phyloP scores from a whole-genome alignment of 345 rosid genomes.

The Erodium maritimum region DNA sequence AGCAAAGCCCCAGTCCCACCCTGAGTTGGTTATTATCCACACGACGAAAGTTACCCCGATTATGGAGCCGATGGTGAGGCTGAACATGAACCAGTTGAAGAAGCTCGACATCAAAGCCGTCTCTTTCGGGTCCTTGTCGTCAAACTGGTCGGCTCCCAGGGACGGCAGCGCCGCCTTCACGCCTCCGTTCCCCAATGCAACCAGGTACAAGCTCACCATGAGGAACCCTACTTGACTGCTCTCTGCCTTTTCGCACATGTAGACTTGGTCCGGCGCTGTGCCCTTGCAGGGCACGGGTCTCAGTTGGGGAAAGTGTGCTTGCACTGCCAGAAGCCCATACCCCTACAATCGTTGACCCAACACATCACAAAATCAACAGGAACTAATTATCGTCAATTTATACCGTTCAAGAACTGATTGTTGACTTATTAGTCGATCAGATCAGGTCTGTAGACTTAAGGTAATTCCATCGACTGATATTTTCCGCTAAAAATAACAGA shows the following conservation, averaged over 20 bases:
- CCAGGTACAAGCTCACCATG: constrained; percentile 1
- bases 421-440: no score
- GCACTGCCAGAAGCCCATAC: background rate
- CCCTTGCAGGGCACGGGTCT: constrained; percentile 1
- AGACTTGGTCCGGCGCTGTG: constrained; percentile 3
- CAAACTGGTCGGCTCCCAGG: constrained; percentile 14
- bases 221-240: background rate
- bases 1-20: constrained; percentile 10
- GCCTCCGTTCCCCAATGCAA: constrained; percentile 4
- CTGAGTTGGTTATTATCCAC: constrained; percentile 13
- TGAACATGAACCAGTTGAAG: constrained; percentile 10
- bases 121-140: constrained; percentile 3
- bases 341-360: no score
- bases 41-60: constrained; percentile 8
- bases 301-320: background rate
- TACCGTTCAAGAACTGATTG: no score
- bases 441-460: no score
- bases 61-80: constrained; percentile 9
- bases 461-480: no score
- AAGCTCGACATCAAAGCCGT: constrained; percentile 3
- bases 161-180: constrained; percentile 15
- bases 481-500: no score
- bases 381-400: no score
- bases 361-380: no score
- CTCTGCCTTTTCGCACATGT: constrained; percentile 3